These are phyloP conservation scores for Blastocystis sp. DNA, from an alignment of 352 stramenopile genomes.

Conservation along the genomic window DNA sequence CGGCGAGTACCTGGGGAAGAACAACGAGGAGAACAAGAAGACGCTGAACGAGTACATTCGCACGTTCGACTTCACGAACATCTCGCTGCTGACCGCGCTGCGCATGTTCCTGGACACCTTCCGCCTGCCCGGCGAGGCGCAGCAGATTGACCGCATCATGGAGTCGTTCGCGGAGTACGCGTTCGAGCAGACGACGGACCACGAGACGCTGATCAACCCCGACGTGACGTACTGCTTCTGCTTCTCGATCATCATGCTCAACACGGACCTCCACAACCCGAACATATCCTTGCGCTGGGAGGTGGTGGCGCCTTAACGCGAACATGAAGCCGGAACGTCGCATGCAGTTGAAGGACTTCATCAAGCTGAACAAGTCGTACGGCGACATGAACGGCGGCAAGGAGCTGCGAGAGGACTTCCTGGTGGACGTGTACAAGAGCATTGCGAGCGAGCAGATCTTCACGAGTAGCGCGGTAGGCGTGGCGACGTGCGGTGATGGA, in stretches of 20 bases:
- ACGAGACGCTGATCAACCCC: slow-evolving; percentile 71
- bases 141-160: slow-evolving; percentile 93
- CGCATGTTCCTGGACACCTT: slow-evolving; percentile 90
- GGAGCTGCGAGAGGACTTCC: slow-evolving; percentile 90
- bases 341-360: slow-evolving; percentile 76
- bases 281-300: slow-evolving; percentile 76
- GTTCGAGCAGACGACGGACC: slow-evolving; percentile 64
- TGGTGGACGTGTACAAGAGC: slow-evolving; percentile 83
- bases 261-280: slow-evolving; percentile 87
- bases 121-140: slow-evolving; percentile 91
- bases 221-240: slow-evolving; percentile 73
- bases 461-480: slow-evolving; percentile 15
- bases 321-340: slow-evolving; percentile 71
- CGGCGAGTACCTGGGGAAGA: slow-evolving; percentile 92
- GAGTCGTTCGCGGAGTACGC: slow-evolving; percentile 63
- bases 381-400: slow-evolving; percentile 92
- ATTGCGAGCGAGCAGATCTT: slow-evolving; percentile 78
- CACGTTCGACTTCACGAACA: slow-evolving; percentile 90
- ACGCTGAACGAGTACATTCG: slow-evolving; percentile 80
- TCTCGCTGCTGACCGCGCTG: slow-evolving; percentile 85
- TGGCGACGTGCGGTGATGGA: background rate
- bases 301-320: background rate
- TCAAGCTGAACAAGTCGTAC: slow-evolving; percentile 89
- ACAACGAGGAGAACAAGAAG: slow-evolving; percentile 87
- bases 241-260: slow-evolving; percentile 89